Evolutionary conservation across 2,329 filamentous ascomycete genomes (phyloP).

Genomic region (Penicillium sp.): DNA sequence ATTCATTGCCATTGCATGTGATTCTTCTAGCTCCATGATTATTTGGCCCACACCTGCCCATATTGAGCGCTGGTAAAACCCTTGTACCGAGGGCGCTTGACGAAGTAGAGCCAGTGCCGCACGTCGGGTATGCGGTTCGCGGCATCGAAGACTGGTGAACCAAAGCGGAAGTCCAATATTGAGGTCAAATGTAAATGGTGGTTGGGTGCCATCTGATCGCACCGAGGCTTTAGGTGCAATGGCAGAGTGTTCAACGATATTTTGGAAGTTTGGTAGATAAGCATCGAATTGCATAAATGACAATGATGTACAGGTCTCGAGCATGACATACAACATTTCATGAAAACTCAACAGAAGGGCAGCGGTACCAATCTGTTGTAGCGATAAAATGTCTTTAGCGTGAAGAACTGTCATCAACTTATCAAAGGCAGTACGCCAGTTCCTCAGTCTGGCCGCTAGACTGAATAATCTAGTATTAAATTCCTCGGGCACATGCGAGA

Average conservation of each 20-base stretch:
- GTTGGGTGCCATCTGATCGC: slow-evolving; percentile 26
- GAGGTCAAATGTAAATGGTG: slow-evolving; percentile 36
- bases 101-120: slow-evolving; percentile 29
- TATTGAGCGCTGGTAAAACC: slow-evolving; percentile 26
- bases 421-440: slow-evolving; percentile 27
- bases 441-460: slow-evolving; percentile 19
- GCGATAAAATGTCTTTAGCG: slow-evolving; percentile 8
- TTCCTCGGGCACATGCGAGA: slow-evolving; percentile 15
- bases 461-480: slow-evolving; percentile 14
- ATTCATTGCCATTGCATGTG: slow-evolving; percentile 12
- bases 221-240: slow-evolving; percentile 22
- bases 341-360: slow-evolving; percentile 28
- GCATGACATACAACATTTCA: slow-evolving; percentile 26
- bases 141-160: slow-evolving; percentile 34
- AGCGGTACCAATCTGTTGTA: slow-evolving; percentile 16
- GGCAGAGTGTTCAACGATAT: slow-evolving; percentile 28
- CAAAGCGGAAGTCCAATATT: slow-evolving; percentile 32
- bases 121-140: slow-evolving; percentile 33
- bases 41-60: slow-evolving; percentile 21
- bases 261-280: slow-evolving; percentile 27
- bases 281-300: slow-evolving; percentile 23
- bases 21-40: slow-evolving; percentile 36
- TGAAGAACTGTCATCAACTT: slow-evolving; percentile 15
- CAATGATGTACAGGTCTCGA: slow-evolving; percentile 23
- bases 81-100: slow-evolving; percentile 28